These are phyloP conservation scores for Amanita exitialis DNA, from an alignment of 768 basidiomycete species.

Conservation along the genomic window DNA sequence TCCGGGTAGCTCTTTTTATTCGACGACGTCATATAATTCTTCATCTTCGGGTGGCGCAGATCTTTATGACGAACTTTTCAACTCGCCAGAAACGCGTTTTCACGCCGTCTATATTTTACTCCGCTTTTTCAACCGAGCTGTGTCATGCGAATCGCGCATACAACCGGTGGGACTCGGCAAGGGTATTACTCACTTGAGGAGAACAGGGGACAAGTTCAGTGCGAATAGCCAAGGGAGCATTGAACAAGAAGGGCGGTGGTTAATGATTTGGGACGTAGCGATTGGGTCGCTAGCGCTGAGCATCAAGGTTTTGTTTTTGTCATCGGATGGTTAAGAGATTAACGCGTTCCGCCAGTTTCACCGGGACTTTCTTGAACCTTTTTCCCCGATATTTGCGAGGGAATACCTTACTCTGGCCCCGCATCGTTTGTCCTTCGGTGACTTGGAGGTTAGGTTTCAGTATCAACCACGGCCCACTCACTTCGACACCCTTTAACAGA, in stretches of 20 bases:
- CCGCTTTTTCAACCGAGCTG: slow-evolving; percentile 40
- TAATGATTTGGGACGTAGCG: slow-evolving; percentile 47
- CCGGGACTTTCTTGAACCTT: slow-evolving; percentile 50
- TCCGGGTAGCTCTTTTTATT: slow-evolving; percentile 9
- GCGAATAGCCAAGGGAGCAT: slow-evolving; percentile 6
- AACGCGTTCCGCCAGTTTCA: slow-evolving; percentile 38
- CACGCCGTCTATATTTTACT: slow-evolving; percentile 54
- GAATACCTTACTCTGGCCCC: slow-evolving; percentile 45
- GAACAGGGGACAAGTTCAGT: not conserved
- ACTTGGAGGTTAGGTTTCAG: slow-evolving; percentile 38
- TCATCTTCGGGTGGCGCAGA: slow-evolving; percentile 12
- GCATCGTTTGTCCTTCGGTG: slow-evolving; percentile 30
- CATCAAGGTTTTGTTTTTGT: slow-evolving; percentile 38
- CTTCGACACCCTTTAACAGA: slow-evolving; percentile 20
- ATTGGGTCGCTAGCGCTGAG: slow-evolving; percentile 50
- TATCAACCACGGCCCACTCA: not conserved
- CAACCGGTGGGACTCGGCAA: not conserved
- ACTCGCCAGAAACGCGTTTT: slow-evolving; percentile 50
- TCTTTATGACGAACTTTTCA: slow-evolving; percentile 43
- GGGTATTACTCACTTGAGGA: not conserved
- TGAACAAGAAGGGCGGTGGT: slow-evolving; percentile 19
- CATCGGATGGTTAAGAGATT: not conserved
- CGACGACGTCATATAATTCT: slow-evolving; percentile 6
- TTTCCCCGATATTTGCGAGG: slow-evolving; percentile 37
- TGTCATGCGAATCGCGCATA: slow-evolving; percentile 10